These are phyloP conservation scores for Suillus lakei DNA, from an alignment of 768 basidiomycete species.

Conservation along the genomic window DNA sequence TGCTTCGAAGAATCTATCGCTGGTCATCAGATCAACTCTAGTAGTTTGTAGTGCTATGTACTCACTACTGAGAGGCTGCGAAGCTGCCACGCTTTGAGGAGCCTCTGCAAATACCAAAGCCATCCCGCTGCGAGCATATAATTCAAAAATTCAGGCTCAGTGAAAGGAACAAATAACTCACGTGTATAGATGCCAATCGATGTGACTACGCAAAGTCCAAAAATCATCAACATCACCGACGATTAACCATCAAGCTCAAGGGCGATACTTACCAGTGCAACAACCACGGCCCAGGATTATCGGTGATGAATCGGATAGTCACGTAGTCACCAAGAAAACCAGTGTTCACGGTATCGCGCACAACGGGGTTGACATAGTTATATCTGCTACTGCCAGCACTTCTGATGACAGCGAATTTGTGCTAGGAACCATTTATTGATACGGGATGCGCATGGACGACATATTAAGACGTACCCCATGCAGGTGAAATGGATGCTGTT, in stretches of 20 bases:
- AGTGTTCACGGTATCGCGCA: not conserved
- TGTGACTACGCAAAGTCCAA: not conserved
- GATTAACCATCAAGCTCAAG: not conserved
- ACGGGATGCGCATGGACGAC: not conserved
- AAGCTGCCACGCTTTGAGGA: not conserved
- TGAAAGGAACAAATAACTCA: not conserved
- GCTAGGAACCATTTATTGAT: not conserved
- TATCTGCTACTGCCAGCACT: not conserved
- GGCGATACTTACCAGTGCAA: not conserved
- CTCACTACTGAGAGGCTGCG: slow-evolving; percentile 1
- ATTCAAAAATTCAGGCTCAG: not conserved
- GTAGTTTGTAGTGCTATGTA: not conserved
- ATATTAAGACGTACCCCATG: slow-evolving; percentile 16
- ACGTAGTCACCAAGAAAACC: not conserved
- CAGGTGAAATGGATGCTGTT: slow-evolving; percentile 31
- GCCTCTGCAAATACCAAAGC: not conserved
- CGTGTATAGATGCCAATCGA: not conserved
- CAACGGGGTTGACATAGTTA: not conserved
- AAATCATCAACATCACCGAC: not conserved
- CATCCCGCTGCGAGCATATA: not conserved
- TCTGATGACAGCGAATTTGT: not conserved
- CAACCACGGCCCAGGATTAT: slow-evolving; percentile 5
- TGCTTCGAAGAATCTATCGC: slow-evolving; percentile 1
- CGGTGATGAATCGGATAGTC: slow-evolving; percentile 1
- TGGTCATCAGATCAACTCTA: not conserved